Evolutionary conservation across 805 yeast species (phyloP).

Genomic region (Scheffersomyces amazonensis): DNA sequence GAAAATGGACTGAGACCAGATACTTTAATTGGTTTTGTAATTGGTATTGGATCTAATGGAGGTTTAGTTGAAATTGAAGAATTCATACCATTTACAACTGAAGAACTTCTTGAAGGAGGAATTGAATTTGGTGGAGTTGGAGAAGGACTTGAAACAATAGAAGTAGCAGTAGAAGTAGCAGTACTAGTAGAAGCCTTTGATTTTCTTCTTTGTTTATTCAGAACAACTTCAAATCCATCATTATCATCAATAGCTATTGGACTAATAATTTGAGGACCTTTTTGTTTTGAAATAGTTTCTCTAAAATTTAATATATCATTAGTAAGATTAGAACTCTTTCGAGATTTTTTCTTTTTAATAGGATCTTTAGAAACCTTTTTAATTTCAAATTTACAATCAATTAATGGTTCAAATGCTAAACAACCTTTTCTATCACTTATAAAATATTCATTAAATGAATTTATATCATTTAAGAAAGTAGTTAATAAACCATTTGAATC

Average conservation of each 20-base stretch:
- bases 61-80: background rate
- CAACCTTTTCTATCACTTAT: conserved; percentile 34
- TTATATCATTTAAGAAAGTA: conserved; percentile 17
- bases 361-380: conserved; percentile 1
- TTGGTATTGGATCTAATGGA: background rate
- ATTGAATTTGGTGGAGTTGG: conserved; percentile 4
- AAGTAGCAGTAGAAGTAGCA: conserved; percentile 5
- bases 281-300: conserved; percentile 15
- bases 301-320: conserved; percentile 23
- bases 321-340: conserved; percentile 20
- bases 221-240: conserved; percentile 25
- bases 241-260: conserved; percentile 17
- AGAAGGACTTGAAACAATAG: conserved; percentile 2
- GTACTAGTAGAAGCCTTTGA: conserved; percentile 5
- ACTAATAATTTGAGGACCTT: conserved; percentile 13
- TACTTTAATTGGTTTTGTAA: background rate
- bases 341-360: conserved; percentile 13
- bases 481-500: conserved; percentile 15
- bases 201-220: conserved; percentile 14
- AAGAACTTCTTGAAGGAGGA: background rate
- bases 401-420: conserved; percentile 30
- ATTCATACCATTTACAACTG: background rate
- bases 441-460: conserved; percentile 25
- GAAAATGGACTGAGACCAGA: conserved; percentile 22
- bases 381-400: conserved; percentile 26